phyloP scores from a whole-genome alignment of 306 rosid species.

The Vachellia pachyceras region DNA sequence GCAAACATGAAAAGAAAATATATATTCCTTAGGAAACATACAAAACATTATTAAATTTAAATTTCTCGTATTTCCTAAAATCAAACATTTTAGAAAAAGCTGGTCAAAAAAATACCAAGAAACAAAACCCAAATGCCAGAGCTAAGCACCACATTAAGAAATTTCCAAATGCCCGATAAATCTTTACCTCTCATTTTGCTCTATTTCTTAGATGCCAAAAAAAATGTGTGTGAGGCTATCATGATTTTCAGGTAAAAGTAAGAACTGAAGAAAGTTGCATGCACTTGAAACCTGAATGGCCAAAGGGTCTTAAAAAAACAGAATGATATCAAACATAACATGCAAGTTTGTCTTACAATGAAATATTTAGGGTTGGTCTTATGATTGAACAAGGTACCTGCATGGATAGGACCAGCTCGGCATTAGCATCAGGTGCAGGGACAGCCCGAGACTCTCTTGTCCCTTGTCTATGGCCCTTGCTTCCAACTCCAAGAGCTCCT shows the following conservation, averaged over 20 bases:
- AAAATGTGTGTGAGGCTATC: background rate
- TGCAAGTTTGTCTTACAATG: background rate
- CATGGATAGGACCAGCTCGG: constrained; percentile 89
- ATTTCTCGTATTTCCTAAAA: background rate
- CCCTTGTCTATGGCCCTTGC: constrained; percentile 79
- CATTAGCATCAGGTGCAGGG: constrained; percentile 99
- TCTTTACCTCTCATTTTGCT: background rate
- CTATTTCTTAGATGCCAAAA: background rate
- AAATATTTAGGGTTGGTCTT: constrained; percentile 4
- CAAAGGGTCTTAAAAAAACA: background rate
- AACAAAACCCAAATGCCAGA: background rate
- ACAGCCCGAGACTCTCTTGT: constrained; percentile 84
- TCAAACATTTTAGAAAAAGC: background rate
- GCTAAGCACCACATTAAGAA: constrained; percentile 9
- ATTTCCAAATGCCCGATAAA: constrained; percentile 20
- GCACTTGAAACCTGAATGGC: background rate
- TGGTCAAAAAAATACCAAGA: background rate
- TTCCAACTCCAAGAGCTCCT: constrained; percentile 83
- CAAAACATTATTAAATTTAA: background rate
- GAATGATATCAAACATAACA: background rate
- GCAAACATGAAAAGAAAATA: too few species aligned
- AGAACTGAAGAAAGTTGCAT: background rate
- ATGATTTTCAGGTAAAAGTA: constrained; percentile 2
- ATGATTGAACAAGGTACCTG: constrained; percentile 59
- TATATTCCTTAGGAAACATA: too few species aligned